These are phyloP conservation scores for Penicillium hordei DNA, from an alignment of 2,329 filamentous ascomycete species.

Conservation along the genomic window DNA sequence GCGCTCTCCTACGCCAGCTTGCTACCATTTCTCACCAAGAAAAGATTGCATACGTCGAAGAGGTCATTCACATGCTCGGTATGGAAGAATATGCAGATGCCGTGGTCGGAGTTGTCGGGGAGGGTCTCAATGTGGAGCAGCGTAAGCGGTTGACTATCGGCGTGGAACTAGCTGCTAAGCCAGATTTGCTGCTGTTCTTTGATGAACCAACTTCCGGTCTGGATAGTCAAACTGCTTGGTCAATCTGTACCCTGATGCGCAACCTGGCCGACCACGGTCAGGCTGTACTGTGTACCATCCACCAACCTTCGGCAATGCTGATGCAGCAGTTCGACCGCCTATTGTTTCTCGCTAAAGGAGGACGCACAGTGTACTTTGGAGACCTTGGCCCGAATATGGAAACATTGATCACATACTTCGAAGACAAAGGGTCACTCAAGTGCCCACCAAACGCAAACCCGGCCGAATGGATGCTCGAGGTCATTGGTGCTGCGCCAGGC, in stretches of 20 bases:
- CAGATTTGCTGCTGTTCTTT: slow-evolving; percentile 82
- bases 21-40: slow-evolving; percentile 68
- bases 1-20: slow-evolving; percentile 80
- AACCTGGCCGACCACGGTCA: slow-evolving; percentile 87
- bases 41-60: slow-evolving; percentile 82
- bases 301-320: slow-evolving; percentile 90
- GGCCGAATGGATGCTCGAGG: slow-evolving; percentile 71
- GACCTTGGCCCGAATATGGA: slow-evolving; percentile 62
- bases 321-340: slow-evolving; percentile 79
- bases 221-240: slow-evolving; percentile 93
- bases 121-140: slow-evolving; percentile 67
- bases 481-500: slow-evolving; percentile 61
- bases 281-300: slow-evolving; percentile 91
- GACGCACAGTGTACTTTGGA: slow-evolving; percentile 69
- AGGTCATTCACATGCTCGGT: slow-evolving; percentile 85
- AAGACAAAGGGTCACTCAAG: slow-evolving; percentile 59
- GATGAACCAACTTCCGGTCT: slow-evolving; percentile 94
- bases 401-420: slow-evolving; percentile 63
- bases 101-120: slow-evolving; percentile 83
- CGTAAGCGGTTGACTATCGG: slow-evolving; percentile 85
- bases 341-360: slow-evolving; percentile 64
- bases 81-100: slow-evolving; percentile 93
- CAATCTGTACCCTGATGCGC: slow-evolving; percentile 81
- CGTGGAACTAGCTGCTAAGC: slow-evolving; percentile 90
- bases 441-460: slow-evolving; percentile 67